Evolutionary conservation across 1,284 basidiomycete genomes (phyloP).

Genomic region (Irpex sp.): DNA sequence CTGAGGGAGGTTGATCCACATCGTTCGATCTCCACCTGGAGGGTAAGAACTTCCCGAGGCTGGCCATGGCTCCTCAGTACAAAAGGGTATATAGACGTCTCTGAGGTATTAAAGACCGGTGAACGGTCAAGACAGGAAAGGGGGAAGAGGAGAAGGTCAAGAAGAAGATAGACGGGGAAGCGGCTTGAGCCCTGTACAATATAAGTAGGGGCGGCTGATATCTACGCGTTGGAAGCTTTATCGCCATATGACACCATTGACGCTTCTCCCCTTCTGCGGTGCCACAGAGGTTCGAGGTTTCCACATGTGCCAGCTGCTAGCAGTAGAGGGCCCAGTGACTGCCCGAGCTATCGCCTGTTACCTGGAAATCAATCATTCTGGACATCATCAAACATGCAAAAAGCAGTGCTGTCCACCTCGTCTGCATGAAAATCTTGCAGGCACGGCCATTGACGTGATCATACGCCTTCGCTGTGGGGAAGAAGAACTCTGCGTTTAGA

Average conservation of each 20-base stretch:
- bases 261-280: background rate
- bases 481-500: background rate
- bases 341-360: background rate
- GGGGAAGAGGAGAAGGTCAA: background rate
- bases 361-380: background rate
- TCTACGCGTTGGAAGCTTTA: background rate
- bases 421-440: background rate
- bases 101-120: no score
- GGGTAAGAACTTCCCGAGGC: background rate
- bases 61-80: background rate
- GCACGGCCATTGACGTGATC: background rate
- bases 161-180: background rate
- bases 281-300: background rate
- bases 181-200: background rate
- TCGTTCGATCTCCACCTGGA: background rate
- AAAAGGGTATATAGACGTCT: background rate
- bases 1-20: background rate
- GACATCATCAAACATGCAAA: background rate
- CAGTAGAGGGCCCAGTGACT: background rate
- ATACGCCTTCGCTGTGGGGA: background rate
- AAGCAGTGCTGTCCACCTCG: background rate
- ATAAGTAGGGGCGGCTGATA: background rate
- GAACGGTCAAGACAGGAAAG: background rate
- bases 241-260: conserved; percentile 10
- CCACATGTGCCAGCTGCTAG: background rate